Evolutionary conservation across 305 asterid species (phyloP), one percentile per base, ranked within the genome.

Genomic region (Lippia alba): DNA sequence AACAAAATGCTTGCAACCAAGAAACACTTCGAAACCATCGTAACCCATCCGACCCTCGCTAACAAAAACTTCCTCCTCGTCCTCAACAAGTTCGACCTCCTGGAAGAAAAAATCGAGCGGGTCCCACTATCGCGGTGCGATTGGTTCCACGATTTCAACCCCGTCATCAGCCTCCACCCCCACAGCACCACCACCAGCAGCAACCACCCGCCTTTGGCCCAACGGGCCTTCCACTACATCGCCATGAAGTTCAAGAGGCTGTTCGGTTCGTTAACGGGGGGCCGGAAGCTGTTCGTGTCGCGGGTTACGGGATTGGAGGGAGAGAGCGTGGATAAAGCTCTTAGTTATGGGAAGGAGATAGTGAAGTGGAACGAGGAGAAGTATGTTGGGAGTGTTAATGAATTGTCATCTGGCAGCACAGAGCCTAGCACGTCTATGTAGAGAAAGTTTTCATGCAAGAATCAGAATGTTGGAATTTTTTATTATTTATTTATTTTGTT

Each of bases 1-100:
- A 94, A 94, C 89, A 91, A 85, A 87, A 90, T 94, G 96, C 4
- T 82, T 74, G 88, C 77, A 17, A 63, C 84, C 83, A 88, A 72
- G 89, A 84, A 69, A 30, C 80, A 79, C 64, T 86, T 90, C 34
- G 97, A 91, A 73, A 75, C 72, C 74, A 74, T 94, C 11, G 74
- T 83, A 51, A 80, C 84, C 45, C 89, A 87, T 69, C 90, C 91
- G 36, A 66, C 85, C 6, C 84, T 88, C 20, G 70, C 86, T 8
- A 72, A 73, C 16, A 88, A 84, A 69, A 68, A 83, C 24, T 90
- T 85, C 65, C 91, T 90, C 39, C 89, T 94, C 71, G 39, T 92
- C 68, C 90, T 94, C 20, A 88, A 80, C 80, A 92, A 92, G 72
- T 80, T 82, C 11, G 99, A 94, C 67, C 81, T 94, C 59, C 84